Evolutionary conservation across 164 flowering plant species (phyloP).

Genomic region (Chloranthus sessilifolius): DNA sequence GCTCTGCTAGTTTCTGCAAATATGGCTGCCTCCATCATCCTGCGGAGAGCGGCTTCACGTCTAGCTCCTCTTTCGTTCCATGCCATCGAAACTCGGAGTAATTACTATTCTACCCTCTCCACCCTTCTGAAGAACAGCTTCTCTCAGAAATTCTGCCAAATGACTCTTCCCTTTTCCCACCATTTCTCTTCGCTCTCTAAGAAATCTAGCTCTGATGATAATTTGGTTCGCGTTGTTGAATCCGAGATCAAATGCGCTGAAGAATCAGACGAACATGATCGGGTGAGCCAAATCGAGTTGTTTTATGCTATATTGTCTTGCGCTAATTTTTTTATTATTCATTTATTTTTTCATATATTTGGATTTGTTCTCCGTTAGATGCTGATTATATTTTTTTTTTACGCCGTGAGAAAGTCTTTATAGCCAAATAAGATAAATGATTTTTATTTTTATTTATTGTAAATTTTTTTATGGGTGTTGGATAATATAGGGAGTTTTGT

Average conservation of each 20-base stretch:
- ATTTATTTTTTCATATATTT: too few relatives aligned
- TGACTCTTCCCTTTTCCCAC: conserved; percentile 7
- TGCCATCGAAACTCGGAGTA: conserved; percentile 22
- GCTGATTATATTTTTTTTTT: too few relatives aligned
- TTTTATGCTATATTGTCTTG: too few relatives aligned
- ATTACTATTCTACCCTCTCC: conserved; percentile 24
- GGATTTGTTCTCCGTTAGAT: background rate
- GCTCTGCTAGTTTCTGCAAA: too few relatives aligned
- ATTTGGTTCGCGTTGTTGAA: conserved; percentile 47
- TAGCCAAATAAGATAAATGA: too few relatives aligned
- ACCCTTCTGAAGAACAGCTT: conserved; percentile 24
- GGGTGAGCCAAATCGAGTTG: too few relatives aligned
- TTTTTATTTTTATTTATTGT: background rate
- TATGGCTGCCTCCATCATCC: conserved; percentile 47
- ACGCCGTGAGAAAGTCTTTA: too few relatives aligned
- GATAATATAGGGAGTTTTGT: too few relatives aligned
- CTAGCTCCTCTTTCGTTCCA: conserved; percentile 36
- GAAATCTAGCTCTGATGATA: conserved; percentile 32
- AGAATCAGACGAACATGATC: conserved; percentile 40
- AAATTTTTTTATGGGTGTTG: too few relatives aligned
- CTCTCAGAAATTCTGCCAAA: conserved; percentile 11
- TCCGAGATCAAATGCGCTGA: conserved; percentile 51
- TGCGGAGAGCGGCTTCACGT: conserved; percentile 44
- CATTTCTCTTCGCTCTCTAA: conserved; percentile 26
- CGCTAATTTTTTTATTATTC: background rate